Conservation (phyloP, 2,329 filamentous ascomycete genomes). For the Ophiostoma ulmi region DNA sequence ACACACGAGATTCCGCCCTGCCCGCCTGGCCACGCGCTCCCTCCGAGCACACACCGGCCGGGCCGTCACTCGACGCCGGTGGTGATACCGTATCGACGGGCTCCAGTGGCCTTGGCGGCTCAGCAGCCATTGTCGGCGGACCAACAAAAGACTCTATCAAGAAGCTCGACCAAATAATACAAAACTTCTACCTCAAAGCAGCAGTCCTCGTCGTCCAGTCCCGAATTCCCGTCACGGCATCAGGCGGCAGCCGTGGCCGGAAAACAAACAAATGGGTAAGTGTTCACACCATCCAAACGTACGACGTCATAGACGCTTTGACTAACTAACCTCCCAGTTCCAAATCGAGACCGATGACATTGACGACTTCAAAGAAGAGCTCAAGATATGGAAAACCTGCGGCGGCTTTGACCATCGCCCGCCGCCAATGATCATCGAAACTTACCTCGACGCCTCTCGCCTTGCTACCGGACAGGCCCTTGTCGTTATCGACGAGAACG, state of each 20-base stretch:
- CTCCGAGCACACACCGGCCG: constrained; percentile 40
- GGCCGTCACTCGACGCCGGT: constrained; percentile 19
- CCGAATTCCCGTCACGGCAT: constrained; percentile 63
- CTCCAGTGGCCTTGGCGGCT: constrained; percentile 41
- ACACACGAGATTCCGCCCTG: neutral
- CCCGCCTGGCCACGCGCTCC: constrained; percentile 41
- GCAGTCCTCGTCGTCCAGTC: constrained; percentile 79
- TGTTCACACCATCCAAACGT: neutral
- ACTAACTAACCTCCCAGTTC: constrained; percentile 55
- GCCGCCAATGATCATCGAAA: constrained; percentile 81
- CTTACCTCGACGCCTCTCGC: constrained; percentile 74
- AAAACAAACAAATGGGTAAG: constrained; percentile 85
- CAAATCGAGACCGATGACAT: constrained; percentile 93
- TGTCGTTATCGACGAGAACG: constrained; percentile 80
- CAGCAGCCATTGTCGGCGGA: constrained; percentile 36
- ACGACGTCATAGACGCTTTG: neutral
- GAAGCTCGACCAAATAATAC: constrained; percentile 90
- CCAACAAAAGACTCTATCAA: constrained; percentile 62
- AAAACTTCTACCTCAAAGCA: constrained; percentile 91
- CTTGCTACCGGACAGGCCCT: constrained; percentile 81
- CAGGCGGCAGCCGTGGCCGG: constrained; percentile 46
- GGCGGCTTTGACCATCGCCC: constrained; percentile 73
- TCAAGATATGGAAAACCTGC: constrained; percentile 74
- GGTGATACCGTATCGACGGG: constrained; percentile 40
- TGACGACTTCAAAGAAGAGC: constrained; percentile 75